Base-by-base conservation (phyloP, 345 rosid genomes). In the Gossypium raimondii region DNA sequence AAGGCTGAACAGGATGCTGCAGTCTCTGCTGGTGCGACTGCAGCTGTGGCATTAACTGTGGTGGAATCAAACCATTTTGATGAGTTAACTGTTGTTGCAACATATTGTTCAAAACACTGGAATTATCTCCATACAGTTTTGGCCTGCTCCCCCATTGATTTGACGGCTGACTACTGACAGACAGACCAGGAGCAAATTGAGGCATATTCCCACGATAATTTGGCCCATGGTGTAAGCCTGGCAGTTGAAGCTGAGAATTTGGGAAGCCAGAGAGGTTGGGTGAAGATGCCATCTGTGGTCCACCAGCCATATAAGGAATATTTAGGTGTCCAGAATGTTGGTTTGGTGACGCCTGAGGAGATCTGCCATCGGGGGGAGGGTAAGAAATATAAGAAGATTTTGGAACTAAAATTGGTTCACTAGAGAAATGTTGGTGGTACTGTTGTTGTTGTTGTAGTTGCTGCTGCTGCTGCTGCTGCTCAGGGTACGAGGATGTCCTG, bases 371-470 rank as follows among this genome's bases (percentile, higher is more conserved):
- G 41, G 81, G 93, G 50, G 87, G 93, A 74, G 97, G 93, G 82
- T 79, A 87, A 55, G 97, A 88, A 76, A 87, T 82, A 78, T 79
- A 78, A 66, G 91, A 80, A 57, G 97, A 84, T 78, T 86, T 95
- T 10, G 96, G 96, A 75, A 90, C 89, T 78, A 79, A 83, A 80
- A 95, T 84, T 52, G 98, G 96, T 73, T 93, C 96, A 6, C 92
- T 93, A 38, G 93, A 84, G 77, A 86, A 86, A 71, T 87, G 91
- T 62, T 86, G 90, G 48, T 48, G 70, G 34, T 56, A 75, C 17
- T 75, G 76, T 52, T 73, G 16, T 0, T 60, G 72, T 0, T 67
- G 81, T 53, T 75, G 88, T 29, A 29, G 38, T 82, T 81, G 92
- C 76, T 86, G 97, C 80, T 85, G 55, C 76, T 86, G 97, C 80